Evolutionary conservation across 2,329 filamentous ascomycete genomes (phyloP).

Genomic region (Zymoseptoria pseudotritici): DNA sequence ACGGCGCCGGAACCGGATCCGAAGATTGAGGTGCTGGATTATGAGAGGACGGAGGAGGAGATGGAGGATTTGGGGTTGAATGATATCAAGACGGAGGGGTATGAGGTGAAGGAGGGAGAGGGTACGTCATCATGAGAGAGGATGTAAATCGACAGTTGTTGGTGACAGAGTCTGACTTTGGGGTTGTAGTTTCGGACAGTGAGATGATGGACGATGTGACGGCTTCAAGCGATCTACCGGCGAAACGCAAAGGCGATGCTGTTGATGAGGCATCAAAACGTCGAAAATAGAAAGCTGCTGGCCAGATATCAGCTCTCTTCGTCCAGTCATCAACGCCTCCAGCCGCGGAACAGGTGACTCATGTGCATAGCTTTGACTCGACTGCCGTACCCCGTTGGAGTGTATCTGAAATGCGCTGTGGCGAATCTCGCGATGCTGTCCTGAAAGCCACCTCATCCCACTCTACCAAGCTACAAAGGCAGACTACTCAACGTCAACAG

Average conservation of each 20-base stretch:
- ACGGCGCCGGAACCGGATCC: constrained; percentile 72
- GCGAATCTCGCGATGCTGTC: too few relatives aligned
- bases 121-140: constrained; percentile 2
- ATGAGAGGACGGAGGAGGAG: constrained; percentile 81
- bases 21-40: constrained; percentile 73
- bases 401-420: too few relatives aligned
- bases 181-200: background rate
- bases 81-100: constrained; percentile 90
- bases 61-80: constrained; percentile 84
- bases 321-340: too few relatives aligned
- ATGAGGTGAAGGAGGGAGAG: constrained; percentile 44
- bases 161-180: background rate
- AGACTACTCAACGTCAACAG: too few relatives aligned
- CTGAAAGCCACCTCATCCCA: too few relatives aligned
- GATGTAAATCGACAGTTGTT: background rate
- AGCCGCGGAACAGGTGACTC: too few relatives aligned
- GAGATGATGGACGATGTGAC: background rate
- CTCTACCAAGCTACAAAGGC: too few relatives aligned
- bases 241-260: background rate
- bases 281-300: background rate
- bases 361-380: too few relatives aligned
- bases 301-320: background rate
- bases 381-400: too few relatives aligned
- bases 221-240: background rate
- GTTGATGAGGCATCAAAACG: background rate